Evolutionary conservation across 1,139 yeast genomes (phyloP), one percentile per base, ranked within the genome.

Genomic region (Magnusiomyces clavatus): DNA sequence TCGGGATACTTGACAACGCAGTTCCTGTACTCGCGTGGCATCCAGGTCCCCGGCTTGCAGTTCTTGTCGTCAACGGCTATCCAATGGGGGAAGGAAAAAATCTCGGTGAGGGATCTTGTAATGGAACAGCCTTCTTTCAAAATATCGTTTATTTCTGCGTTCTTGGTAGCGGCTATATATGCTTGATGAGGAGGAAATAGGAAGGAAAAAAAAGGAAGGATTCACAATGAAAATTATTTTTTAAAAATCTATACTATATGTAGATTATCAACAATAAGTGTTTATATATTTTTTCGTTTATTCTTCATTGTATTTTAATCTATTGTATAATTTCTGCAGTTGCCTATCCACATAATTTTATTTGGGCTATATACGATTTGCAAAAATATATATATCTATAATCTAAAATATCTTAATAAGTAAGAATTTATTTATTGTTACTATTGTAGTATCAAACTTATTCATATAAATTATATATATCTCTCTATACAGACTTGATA

Each of bases 91-190:
- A 66, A 72, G 17, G 71, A 73, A 46, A 65, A 68, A 53, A 65
- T 80, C 55, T 78, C 81, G 58, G 64, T 81, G 57, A 74, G 76
- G 61, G 73, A 74, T 48, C 71, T 82, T 65, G 67, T 82, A 16
- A 74, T 82, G 56, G 78, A 81, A 54, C 77, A 82, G 59, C 82
- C 85, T 43, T 78, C 84, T 56, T 83, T 84, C 71, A 82, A 82
- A 67, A 58, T 80, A 36, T 75, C 84, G 41, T 84, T 83, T 65
- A 66, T 77, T 6, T 65, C 77, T 24, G 73, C 85, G 16, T 82
- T 83, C 61, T 59, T 81, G 52, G 77, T 83, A 46, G 86, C 89
- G 13, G 89, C 89, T 19, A 77, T 71, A 61, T 79, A 82, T 60
- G 76, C 72, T 2, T 68, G 53, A 53, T 24, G 31, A 24, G 31